Conservation (phyloP, 2,329 filamentous ascomycete species). For the Westerdykella aurantiaca region DNA sequence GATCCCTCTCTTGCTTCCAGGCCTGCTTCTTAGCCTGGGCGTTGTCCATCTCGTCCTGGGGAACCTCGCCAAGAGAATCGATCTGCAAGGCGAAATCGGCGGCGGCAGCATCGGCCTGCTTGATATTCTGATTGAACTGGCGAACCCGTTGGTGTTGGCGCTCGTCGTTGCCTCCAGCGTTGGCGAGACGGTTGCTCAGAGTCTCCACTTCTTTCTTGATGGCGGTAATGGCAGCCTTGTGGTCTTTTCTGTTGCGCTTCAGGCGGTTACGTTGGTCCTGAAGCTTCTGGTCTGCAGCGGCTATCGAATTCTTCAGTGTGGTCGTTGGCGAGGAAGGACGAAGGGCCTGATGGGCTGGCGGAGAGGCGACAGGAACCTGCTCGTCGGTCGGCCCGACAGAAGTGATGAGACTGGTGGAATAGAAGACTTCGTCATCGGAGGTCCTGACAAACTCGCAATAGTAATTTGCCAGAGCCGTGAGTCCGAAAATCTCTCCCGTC, state of each 20-base stretch:
- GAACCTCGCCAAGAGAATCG: conserved; percentile 59
- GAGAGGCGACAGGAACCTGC: conserved; percentile 40
- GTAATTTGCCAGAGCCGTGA: conserved; percentile 69
- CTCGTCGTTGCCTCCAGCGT: conserved; percentile 66
- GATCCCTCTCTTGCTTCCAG: conserved; percentile 51
- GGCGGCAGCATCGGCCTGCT: conserved; percentile 61
- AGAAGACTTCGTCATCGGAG: conserved; percentile 59
- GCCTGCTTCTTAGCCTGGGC: conserved; percentile 54
- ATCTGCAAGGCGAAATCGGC: conserved; percentile 54
- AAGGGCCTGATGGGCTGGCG: conserved; percentile 55
- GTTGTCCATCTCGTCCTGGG: conserved; percentile 55
- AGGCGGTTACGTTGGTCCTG: conserved; percentile 63
- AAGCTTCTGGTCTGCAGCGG: conserved; percentile 63
- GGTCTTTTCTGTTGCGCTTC: conserved; percentile 68
- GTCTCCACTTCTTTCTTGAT: conserved; percentile 70
- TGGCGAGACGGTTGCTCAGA: conserved; percentile 59
- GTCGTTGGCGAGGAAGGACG: conserved; percentile 71
- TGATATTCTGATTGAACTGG: conserved; percentile 69
- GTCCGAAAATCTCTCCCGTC: conserved; percentile 63
- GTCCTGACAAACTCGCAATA: conserved; percentile 71
- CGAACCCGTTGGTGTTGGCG: conserved; percentile 68
- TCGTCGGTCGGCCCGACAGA: conserved; percentile 54
- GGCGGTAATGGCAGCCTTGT: conserved; percentile 61
- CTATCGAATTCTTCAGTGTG: conserved; percentile 70
- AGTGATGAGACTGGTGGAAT: conserved; percentile 67